phyloP scores from a whole-genome alignment of 352 stramenopile genomes.

The Phytophthora citrophthora region DNA sequence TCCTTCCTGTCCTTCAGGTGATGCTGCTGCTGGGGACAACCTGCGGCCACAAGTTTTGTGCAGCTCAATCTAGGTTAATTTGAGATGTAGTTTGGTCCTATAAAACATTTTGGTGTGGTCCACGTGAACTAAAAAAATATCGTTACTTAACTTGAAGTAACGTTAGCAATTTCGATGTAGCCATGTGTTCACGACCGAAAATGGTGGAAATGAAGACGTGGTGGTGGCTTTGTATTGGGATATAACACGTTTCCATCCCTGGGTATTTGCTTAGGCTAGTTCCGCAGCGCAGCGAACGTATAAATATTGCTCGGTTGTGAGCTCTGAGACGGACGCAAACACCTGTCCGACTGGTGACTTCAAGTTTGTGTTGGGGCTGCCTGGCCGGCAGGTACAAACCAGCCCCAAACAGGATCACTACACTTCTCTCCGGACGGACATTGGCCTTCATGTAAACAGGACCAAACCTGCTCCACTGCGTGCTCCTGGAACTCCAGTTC shows the following conservation, averaged over 20 bases:
- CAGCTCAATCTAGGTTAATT: background rate
- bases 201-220: conserved; percentile 2
- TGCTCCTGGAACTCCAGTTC: conserved; percentile 27
- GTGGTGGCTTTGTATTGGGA: background rate
- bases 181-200: conserved; percentile 27
- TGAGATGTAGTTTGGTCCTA: conserved; percentile 18
- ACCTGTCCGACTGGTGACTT: conserved; percentile 6
- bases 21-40: conserved; percentile 13
- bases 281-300: conserved; percentile 10
- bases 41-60: conserved; percentile 2
- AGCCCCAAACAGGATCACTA: conserved; percentile 70
- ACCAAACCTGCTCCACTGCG: conserved; percentile 29
- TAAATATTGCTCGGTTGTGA: conserved; percentile 33
- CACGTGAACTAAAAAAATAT: no score
- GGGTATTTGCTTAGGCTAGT: background rate
- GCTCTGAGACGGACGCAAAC: conserved; percentile 1
- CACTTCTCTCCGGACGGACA: conserved; percentile 43
- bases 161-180: background rate
- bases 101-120: no score
- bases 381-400: conserved; percentile 50
- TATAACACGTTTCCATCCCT: no score
- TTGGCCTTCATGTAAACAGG: conserved; percentile 41
- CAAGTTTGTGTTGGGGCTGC: conserved; percentile 27
- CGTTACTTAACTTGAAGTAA: no score
- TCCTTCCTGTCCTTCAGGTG: conserved; percentile 10